Conservation (phyloP, 2,329 filamentous ascomycete species). For the Stagonosporopsis tanaceti region DNA sequence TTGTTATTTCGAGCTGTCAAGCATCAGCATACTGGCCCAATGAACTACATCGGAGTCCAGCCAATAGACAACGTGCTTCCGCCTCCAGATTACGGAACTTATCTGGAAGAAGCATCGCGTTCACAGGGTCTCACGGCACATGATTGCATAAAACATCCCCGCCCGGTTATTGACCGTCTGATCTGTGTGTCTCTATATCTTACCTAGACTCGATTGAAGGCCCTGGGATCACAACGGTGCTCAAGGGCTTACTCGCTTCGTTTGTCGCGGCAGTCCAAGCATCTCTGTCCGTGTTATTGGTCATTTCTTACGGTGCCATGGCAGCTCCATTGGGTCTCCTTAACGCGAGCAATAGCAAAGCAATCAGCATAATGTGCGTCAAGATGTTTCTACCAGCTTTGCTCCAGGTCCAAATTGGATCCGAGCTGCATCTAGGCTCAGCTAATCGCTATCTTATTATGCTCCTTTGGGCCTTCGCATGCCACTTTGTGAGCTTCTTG, state of each 20-base stretch:
- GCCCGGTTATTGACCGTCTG: neutral
- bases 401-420: constrained; percentile 61
- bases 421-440: constrained; percentile 57
- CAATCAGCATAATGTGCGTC: constrained; percentile 61
- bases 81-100: constrained; percentile 21
- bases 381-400: constrained; percentile 62
- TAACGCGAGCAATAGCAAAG: constrained; percentile 57
- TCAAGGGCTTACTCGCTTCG: constrained; percentile 36
- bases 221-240: neutral
- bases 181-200: neutral
- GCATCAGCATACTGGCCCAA: constrained; percentile 17
- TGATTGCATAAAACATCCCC: constrained; percentile 5
- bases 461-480: constrained; percentile 59
- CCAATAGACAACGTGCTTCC: constrained; percentile 25
- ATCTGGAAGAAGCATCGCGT: constrained; percentile 17
- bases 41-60: constrained; percentile 5
- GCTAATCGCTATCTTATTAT: constrained; percentile 58
- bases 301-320: constrained; percentile 60
- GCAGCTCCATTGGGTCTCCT: constrained; percentile 59
- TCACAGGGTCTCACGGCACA: constrained; percentile 8
- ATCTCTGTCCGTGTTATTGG: constrained; percentile 61
- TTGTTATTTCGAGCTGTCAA: neutral
- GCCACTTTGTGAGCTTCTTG: constrained; percentile 58
- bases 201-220: too few relatives aligned
- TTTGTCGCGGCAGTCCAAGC: constrained; percentile 64